These are phyloP conservation scores for Syncephalastrum contaminatum DNA, from an alignment of 371 early-diverging fungal species.

Conservation along the genomic window DNA sequence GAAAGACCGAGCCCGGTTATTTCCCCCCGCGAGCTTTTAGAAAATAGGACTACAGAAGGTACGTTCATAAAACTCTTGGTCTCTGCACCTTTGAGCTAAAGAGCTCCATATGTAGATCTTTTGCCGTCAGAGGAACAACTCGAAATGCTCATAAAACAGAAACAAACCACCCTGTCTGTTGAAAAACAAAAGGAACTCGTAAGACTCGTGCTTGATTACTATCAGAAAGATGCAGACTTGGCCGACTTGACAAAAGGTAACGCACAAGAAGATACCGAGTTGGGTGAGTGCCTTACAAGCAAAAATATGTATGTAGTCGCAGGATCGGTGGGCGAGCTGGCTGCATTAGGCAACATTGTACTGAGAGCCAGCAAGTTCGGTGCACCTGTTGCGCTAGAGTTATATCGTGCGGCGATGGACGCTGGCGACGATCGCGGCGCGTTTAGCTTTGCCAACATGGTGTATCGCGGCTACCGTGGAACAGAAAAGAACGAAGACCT, in stretches of 20 bases:
- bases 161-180: constrained; percentile 19
- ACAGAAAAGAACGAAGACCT: constrained; percentile 33
- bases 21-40: too few species aligned
- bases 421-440: constrained; percentile 45
- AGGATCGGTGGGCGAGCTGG: constrained; percentile 4
- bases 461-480: constrained; percentile 37
- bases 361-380: constrained; percentile 20
- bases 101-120: constrained; percentile 12
- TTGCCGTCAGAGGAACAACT: constrained; percentile 35
- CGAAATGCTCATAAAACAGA: constrained; percentile 19
- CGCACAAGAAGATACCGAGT: not conserved
- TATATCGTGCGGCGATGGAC: constrained; percentile 43
- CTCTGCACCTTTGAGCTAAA: too few species aligned
- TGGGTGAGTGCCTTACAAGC: constrained; percentile 7
- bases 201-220: not conserved
- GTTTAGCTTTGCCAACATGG: constrained; percentile 51
- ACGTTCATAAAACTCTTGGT: too few species aligned
- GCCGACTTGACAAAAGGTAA: not conserved
- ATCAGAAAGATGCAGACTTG: too few species aligned
- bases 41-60: too few species aligned
- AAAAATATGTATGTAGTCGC: not conserved
- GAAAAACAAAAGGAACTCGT: constrained; percentile 30
- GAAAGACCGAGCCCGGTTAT: too few species aligned
- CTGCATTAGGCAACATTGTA: constrained; percentile 18
- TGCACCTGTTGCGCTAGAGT: constrained; percentile 32